Base-by-base conservation (phyloP, 2,329 filamentous ascomycete species). In the Plectosphaerella sp. region DNA sequence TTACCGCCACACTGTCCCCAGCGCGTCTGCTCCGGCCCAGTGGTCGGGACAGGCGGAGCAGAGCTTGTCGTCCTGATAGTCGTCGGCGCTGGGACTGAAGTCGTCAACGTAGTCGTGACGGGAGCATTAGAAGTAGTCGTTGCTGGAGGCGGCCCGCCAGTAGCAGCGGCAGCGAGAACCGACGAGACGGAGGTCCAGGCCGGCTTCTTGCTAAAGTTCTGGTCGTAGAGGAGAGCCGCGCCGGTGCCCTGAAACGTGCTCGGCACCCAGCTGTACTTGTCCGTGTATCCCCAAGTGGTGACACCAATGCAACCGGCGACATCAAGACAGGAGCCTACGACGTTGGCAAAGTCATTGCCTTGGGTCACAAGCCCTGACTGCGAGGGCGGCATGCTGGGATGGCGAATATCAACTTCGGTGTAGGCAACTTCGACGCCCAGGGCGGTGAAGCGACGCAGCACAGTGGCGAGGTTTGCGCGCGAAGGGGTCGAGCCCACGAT, bases 261-360 rank as follows among this genome's bases (percentile, higher is more conserved):
- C 2, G 70, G 70, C 8, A 75, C 59, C 68, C 68, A 71, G 57
- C 59, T 64, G 57, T 70, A 65, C 57, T 62, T 63, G 57, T 76
- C 73, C 2, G 72, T 67, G 12, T 77, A 72, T 54, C 76, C 76
- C 77, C 85, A 88, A 39, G 84, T 80, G 1, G 84, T 88, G 55
- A 88, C 79, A 48, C 84, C 83, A 3, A 86, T 76, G 62, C 85
- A 88, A 63, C 82, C 80, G 8, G 71, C 54, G 47, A 83, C 70
- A 20, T 75, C 68, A 35, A 86, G 63, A 59, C 86, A 89, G 7
- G 79, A 84, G 47, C 79, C 74, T 55, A 76, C 73, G 20, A 82
- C 75, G 41, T 76, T 74, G n/a, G 76, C 67, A 60, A 86, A 88
- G 64, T 88, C 85, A n/a, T 61, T 59, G 1, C 72, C 73, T 65